These are phyloP conservation scores for Haplosporangium gracile DNA, from an alignment of 192 early-diverging fungal species.

Conservation along the genomic window DNA sequence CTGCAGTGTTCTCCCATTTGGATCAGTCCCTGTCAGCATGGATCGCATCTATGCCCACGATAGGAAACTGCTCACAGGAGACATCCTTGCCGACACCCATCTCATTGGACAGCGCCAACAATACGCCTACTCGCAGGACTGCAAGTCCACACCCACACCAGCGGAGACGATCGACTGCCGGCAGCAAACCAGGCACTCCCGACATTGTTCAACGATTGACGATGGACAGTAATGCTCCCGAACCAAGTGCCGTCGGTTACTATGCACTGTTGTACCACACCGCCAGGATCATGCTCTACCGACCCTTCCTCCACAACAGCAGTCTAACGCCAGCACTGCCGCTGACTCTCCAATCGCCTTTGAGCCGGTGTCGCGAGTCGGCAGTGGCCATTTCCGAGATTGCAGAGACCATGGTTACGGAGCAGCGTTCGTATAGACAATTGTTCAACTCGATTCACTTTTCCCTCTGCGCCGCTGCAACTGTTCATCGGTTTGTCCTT, in stretches of 20 bases:
- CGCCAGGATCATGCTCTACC: constrained; percentile 45
- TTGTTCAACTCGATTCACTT: constrained; percentile 48
- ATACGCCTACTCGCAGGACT: background rate
- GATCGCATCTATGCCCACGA: constrained; percentile 38
- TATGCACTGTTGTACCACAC: constrained; percentile 47
- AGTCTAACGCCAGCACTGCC: constrained; percentile 16
- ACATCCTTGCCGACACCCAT: constrained; percentile 7
- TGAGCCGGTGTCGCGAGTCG: constrained; percentile 35
- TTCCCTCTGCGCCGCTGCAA: constrained; percentile 47
- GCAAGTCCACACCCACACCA: constrained; percentile 17
- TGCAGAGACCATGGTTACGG: constrained; percentile 38
- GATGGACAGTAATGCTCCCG: background rate
- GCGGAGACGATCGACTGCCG: background rate
- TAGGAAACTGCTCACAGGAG: background rate
- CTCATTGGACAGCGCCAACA: background rate
- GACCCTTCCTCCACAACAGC: constrained; percentile 50
- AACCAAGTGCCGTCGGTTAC: constrained; percentile 9
- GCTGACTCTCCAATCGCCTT: constrained; percentile 43
- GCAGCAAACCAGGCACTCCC: background rate
- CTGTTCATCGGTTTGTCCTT: constrained; percentile 42
- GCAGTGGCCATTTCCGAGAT: constrained; percentile 52
- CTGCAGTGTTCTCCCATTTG: constrained; percentile 38
- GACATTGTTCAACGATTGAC: background rate
- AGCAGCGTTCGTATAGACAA: constrained; percentile 43
- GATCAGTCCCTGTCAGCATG: constrained; percentile 40